phyloP scores from a whole-genome alignment of 2,329 filamentous ascomycete species.

The Aspergillus aculeatus region DNA sequence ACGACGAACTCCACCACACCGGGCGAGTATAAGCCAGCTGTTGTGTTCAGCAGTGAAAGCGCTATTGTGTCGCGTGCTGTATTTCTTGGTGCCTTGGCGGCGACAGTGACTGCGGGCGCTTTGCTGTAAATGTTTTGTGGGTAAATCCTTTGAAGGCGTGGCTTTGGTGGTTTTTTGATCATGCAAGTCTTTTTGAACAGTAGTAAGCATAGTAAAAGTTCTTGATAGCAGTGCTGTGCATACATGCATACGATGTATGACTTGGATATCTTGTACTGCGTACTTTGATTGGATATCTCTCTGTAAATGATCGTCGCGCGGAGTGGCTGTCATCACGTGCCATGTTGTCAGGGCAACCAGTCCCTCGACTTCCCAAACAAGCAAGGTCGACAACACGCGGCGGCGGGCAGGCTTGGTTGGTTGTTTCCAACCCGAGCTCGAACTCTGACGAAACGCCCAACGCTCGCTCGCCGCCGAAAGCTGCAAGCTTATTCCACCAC shows the following conservation, averaged over 20 bases:
- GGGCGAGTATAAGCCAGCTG: constrained; percentile 43
- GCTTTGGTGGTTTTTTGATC: neutral
- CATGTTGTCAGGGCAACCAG: constrained; percentile 9
- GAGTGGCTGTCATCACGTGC: constrained; percentile 5
- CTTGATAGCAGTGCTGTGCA: neutral
- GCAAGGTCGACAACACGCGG: constrained; percentile 3
- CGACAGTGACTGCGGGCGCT: neutral
- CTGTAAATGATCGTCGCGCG: neutral
- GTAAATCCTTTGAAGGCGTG: neutral
- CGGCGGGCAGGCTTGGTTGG: neutral
- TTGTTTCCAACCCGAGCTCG: neutral
- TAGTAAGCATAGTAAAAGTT: neutral
- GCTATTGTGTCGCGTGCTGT: neutral
- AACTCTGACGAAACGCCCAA: neutral
- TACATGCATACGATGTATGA: neutral
- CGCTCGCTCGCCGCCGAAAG: no score
- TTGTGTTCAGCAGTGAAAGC: neutral
- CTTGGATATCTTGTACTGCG: no score
- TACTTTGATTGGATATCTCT: no score
- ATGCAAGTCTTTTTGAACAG: neutral
- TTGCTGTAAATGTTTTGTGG: neutral
- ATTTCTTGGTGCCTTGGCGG: neutral
- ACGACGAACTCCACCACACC: constrained; percentile 46
- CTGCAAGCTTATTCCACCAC: neutral
- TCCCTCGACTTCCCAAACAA: constrained; percentile 12